Percentiles rank a stretch among this genome's conserved stretches.
Evolutionary conservation across 2,329 filamentous ascomycete species (phyloP).

Genomic region (Clonostachys rosea): DNA sequence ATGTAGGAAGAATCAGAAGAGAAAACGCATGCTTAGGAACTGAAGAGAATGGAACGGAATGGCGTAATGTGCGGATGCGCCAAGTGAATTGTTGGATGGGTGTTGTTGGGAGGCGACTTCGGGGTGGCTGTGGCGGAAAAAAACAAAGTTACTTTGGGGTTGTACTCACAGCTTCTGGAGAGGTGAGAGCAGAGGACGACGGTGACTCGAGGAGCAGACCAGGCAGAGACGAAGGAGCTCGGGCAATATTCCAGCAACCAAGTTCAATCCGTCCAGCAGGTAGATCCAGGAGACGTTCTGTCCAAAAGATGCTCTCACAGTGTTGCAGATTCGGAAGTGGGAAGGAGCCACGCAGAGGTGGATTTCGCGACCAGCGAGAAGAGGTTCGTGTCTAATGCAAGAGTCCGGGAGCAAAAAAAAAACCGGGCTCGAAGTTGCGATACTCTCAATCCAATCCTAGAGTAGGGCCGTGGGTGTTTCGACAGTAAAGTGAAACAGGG

Average conservation of each 20-base stretch:
- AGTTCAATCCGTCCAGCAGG: neutral
- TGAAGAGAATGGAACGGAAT: neutral
- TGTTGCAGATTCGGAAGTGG: too few relatives aligned
- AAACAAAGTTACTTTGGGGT: neutral
- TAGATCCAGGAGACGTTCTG: too few relatives aligned
- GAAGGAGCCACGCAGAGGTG: too few relatives aligned
- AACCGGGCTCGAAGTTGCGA: too few relatives aligned
- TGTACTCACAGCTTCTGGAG: neutral
- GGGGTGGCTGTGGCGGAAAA: neutral
- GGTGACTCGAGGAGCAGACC: neutral
- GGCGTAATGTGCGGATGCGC: neutral
- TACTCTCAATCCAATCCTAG: too few relatives aligned
- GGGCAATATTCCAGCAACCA: conserved; percentile 35
- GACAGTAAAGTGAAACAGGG: too few relatives aligned
- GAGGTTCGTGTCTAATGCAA: too few relatives aligned
- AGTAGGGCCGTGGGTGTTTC: too few relatives aligned
- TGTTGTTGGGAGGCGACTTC: neutral
- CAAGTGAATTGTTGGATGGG: neutral
- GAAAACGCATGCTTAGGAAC: neutral
- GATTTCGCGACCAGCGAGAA: too few relatives aligned
- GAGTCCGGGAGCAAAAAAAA: too few relatives aligned
- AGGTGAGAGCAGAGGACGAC: neutral
- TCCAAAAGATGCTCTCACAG: too few relatives aligned
- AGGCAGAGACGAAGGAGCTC: conserved; percentile 8
- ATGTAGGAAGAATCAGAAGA: neutral